These are phyloP conservation scores for Fusarium xylarioides DNA, from an alignment of 2,329 filamentous ascomycete species.

Conservation along the genomic window DNA sequence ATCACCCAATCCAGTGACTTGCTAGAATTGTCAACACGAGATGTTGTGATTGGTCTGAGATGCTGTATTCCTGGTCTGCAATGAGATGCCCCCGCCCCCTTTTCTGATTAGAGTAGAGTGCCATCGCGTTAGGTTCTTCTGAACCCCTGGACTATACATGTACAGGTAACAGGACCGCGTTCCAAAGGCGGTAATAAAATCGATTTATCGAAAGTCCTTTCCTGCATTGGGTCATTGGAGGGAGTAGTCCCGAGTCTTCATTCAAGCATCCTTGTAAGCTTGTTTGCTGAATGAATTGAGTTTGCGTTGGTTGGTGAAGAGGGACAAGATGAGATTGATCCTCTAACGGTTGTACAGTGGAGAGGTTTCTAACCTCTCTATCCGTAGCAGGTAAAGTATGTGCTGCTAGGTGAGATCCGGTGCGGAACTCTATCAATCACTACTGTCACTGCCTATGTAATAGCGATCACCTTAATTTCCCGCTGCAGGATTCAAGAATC, in stretches of 20 bases:
- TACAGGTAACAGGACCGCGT: not conserved
- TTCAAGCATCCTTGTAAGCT: constrained; percentile 4
- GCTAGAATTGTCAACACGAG: constrained; percentile 11
- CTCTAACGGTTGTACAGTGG: constrained; percentile 10
- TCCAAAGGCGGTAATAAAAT: constrained; percentile 6
- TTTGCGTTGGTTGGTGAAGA: constrained; percentile 8
- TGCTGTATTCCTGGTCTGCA: not conserved
- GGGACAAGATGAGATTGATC: not conserved
- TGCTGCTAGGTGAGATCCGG: not conserved
- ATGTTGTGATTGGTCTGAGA: constrained; percentile 10
- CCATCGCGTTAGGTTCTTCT: not conserved
- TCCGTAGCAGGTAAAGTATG: not conserved
- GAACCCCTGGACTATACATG: constrained; percentile 8
- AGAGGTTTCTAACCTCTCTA: not conserved
- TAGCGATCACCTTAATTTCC: constrained; percentile 10
- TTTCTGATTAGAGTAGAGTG: constrained; percentile 1
- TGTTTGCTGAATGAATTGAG: constrained; percentile 5
- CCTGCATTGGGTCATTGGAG: not conserved
- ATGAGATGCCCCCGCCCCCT: constrained; percentile 21
- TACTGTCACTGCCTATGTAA: not conserved
- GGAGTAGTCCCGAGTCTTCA: not conserved
- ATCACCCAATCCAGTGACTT: constrained; percentile 13
- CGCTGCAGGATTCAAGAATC: not conserved
- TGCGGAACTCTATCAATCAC: not conserved
- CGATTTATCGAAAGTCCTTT: not conserved